Conservation (phyloP, 805 yeast species). For the Suhomyces canberraensis region DNA sequence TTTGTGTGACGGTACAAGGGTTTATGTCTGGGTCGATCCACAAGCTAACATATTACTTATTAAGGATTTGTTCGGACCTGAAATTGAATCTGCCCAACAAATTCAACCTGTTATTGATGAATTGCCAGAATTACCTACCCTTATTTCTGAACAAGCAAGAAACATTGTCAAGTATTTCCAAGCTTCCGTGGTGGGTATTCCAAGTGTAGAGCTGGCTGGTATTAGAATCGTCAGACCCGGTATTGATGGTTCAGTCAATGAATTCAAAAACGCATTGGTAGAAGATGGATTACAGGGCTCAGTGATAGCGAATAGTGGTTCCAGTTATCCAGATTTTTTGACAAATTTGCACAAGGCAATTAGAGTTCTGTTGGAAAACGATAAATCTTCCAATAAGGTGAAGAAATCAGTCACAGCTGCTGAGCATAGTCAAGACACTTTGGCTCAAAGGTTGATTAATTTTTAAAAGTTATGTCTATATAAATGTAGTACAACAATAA, state of each 20-base stretch:
- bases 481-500: neutral
- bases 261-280: constrained; percentile 56
- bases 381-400: constrained; percentile 30
- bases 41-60: constrained; percentile 64
- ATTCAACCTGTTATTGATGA: constrained; percentile 51
- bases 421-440: constrained; percentile 27
- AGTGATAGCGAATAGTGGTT: constrained; percentile 38
- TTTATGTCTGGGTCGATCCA: constrained; percentile 66
- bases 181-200: constrained; percentile 24
- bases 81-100: constrained; percentile 42
- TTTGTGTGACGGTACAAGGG: constrained; percentile 61
- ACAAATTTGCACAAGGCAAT: constrained; percentile 64
- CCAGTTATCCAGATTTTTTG: constrained; percentile 65
- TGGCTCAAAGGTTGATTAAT: constrained; percentile 40
- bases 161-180: constrained; percentile 58
- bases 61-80: constrained; percentile 68
- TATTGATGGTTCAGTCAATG: constrained; percentile 53
- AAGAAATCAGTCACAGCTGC: constrained; percentile 25
- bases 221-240: constrained; percentile 64
- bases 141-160: constrained; percentile 64
- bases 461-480: constrained; percentile 17
- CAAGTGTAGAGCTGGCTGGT: constrained; percentile 33
- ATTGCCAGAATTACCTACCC: constrained; percentile 69
- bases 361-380: constrained; percentile 49
- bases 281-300: constrained; percentile 61